Conservation (phyloP, 2,329 filamentous ascomycete genomes). For the Fusarium palustre region DNA sequence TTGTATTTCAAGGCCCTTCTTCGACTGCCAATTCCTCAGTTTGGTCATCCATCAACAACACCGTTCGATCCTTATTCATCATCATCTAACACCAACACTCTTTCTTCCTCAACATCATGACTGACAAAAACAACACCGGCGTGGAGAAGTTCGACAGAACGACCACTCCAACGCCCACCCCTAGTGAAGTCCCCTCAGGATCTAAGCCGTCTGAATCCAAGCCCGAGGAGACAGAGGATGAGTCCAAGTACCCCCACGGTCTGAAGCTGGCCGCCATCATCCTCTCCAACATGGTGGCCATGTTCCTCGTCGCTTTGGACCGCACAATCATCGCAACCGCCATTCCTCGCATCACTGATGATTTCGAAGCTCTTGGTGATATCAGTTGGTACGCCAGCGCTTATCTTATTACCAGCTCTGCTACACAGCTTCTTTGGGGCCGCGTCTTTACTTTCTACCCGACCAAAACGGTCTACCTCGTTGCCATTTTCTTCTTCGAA, state of each 20-base stretch:
- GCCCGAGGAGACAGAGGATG: not conserved
- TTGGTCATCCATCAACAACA: not conserved
- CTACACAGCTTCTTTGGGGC: constrained; percentile 10
- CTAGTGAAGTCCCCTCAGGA: not conserved
- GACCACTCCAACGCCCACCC: not conserved
- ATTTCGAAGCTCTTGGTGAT: constrained; percentile 11
- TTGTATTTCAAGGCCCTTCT: not conserved
- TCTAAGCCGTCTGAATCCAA: not conserved
- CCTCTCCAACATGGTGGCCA: constrained; percentile 19
- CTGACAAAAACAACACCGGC: not conserved
- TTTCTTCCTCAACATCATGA: not conserved
- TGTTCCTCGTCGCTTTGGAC: constrained; percentile 20
- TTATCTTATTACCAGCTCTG: constrained; percentile 13
- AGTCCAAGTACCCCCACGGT: constrained; percentile 7
- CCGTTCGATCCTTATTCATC: not conserved
- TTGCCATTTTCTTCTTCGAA: constrained; percentile 17
- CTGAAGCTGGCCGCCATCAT: constrained; percentile 10
- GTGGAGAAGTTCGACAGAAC: not conserved
- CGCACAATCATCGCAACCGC: constrained; percentile 14
- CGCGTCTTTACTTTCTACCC: constrained; percentile 6
- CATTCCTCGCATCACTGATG: constrained; percentile 9
- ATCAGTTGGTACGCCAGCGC: constrained; percentile 20
- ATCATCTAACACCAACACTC: not conserved
- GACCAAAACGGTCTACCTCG: constrained; percentile 3
- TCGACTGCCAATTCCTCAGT: not conserved